Evolutionary conservation across 345 rosid species (phyloP).

Genomic region (Hibiscus trionum): DNA sequence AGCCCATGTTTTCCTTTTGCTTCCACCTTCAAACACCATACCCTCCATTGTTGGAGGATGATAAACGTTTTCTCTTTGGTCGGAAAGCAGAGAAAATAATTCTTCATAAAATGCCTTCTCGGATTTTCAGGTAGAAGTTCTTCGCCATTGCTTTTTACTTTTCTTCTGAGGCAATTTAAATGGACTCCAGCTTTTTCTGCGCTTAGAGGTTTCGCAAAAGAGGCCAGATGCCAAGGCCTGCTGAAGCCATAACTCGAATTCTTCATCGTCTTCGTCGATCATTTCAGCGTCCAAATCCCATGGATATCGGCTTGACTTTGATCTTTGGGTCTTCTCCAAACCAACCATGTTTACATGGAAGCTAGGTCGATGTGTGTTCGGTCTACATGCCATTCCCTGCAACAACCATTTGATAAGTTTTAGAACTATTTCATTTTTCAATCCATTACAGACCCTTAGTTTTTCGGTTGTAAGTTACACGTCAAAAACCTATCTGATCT

Average conservation of each 20-base stretch:
- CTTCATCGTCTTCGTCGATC: conserved; percentile 87
- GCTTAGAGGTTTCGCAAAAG: conserved; percentile 79
- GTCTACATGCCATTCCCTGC: conserved; percentile 95
- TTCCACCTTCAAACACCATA: neutral
- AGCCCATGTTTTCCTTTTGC: neutral
- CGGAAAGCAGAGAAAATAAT: neutral
- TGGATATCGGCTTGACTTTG: conserved; percentile 76
- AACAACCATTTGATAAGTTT: neutral
- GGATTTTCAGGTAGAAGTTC: conserved; percentile 55
- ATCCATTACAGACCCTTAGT: too few species aligned
- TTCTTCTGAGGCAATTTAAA: conserved; percentile 78
- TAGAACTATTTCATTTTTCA: neutral
- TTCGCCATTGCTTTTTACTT: conserved; percentile 84
- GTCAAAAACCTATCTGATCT: too few species aligned
- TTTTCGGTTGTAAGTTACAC: too few species aligned
- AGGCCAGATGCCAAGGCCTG: conserved; percentile 88
- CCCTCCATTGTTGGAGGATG: neutral
- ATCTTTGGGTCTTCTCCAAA: conserved; percentile 71
- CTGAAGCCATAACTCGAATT: conserved; percentile 85
- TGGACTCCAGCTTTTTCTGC: conserved; percentile 94
- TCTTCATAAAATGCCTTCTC: neutral
- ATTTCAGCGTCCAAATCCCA: conserved; percentile 92
- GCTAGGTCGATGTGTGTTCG: conserved; percentile 95
- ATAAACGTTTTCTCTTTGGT: neutral
- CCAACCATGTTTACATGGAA: conserved; percentile 97